Evolutionary conservation across 169 alveolate genomes (phyloP).

Genomic region (Plasmodium sp.): DNA sequence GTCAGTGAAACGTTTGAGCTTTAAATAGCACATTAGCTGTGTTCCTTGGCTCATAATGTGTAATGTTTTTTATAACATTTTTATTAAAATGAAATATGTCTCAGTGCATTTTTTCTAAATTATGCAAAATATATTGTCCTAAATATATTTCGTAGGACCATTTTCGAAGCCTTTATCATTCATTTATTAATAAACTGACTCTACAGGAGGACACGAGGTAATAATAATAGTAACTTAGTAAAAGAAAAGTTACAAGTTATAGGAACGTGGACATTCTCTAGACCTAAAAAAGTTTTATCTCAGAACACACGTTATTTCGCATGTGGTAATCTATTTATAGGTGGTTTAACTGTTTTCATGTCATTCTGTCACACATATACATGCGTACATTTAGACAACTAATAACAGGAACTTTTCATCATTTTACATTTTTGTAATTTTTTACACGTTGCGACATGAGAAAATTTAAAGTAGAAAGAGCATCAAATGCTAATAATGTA

Average conservation of each 20-base stretch:
- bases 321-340: neutral
- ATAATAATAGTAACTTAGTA: neutral
- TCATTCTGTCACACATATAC: neutral
- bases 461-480: neutral
- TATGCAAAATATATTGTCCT: neutral
- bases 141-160: neutral
- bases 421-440: neutral
- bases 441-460: neutral
- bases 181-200: neutral
- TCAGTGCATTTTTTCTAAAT: neutral
- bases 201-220: neutral
- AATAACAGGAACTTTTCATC: neutral
- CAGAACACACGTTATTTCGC: neutral
- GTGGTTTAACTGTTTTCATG: neutral
- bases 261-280: neutral
- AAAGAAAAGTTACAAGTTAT: neutral
- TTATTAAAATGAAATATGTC: neutral
- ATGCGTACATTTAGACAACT: neutral
- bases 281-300: neutral
- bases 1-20: neutral
- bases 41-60: neutral
- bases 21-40: neutral
- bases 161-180: neutral
- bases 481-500: neutral
- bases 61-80: neutral